Evolutionary conservation across 257 asterid species (phyloP).

Genomic region (Solanum pennellii): DNA sequence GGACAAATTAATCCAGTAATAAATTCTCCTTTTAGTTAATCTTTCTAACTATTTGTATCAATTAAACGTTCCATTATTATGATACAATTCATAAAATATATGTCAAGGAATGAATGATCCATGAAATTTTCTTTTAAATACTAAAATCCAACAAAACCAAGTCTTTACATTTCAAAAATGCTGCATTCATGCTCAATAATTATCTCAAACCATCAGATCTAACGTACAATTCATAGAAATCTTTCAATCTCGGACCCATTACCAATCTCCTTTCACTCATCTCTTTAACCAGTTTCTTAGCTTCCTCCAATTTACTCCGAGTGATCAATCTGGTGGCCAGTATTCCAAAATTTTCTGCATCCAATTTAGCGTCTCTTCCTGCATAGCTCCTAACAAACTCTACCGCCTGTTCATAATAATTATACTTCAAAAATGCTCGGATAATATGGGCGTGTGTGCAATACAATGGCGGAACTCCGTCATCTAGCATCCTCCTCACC

Average conservation of each 20-base stretch:
- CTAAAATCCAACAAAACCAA: not conserved
- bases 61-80: not conserved
- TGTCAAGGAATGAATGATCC: no score
- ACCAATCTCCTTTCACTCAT: conserved; percentile 36
- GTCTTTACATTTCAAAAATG: not conserved
- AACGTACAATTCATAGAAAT: conserved; percentile 4
- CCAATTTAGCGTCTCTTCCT: conserved; percentile 38
- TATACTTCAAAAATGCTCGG: conserved; percentile 27
- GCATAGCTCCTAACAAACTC: conserved; percentile 46
- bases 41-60: not conserved
- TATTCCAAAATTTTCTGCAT: conserved; percentile 35
- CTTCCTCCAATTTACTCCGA: conserved; percentile 25
- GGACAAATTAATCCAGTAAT: not conserved
- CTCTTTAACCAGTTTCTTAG: conserved; percentile 35
- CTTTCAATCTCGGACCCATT: conserved; percentile 20
- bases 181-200: not conserved
- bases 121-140: not conserved
- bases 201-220: not conserved
- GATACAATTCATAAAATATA: no score
- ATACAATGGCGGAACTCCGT: conserved; percentile 32
- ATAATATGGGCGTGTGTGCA: conserved; percentile 43
- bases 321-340: conserved; percentile 25
- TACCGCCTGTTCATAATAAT: conserved; percentile 29
- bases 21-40: not conserved
- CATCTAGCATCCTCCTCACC: conserved; percentile 38